Evolutionary conservation across 2,329 filamentous ascomycete species (phyloP).

Genomic region (Venturia carpophila): DNA sequence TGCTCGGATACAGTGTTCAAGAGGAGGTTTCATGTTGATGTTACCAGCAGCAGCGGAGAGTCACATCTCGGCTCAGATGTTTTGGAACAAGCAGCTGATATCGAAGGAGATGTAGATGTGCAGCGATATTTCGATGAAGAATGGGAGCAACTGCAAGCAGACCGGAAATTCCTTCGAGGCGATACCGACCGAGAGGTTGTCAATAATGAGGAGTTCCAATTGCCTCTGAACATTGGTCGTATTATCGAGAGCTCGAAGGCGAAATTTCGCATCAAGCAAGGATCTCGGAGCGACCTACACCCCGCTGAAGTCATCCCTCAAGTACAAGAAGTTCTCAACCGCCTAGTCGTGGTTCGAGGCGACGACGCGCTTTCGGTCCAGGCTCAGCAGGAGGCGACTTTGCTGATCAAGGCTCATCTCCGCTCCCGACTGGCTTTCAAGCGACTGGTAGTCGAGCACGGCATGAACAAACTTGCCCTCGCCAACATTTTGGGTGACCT

Average conservation of each 20-base stretch:
- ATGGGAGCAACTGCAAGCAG: conserved; percentile 68
- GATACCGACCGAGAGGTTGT: conserved; percentile 25
- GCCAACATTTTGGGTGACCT: conserved; percentile 87
- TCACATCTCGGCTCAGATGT: conserved; percentile 57
- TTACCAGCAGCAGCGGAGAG: conserved; percentile 54
- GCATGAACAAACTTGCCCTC: conserved; percentile 83
- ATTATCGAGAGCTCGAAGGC: conserved; percentile 87
- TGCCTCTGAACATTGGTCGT: conserved; percentile 84
- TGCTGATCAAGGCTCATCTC: conserved; percentile 86
- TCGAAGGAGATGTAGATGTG: conserved; percentile 77
- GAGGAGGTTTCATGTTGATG: conserved; percentile 74
- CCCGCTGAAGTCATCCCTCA: conserved; percentile 79
- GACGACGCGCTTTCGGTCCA: conserved; percentile 73
- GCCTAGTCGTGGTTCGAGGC: conserved; percentile 79
- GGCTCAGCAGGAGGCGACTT: conserved; percentile 79
- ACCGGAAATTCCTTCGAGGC: conserved; percentile 69
- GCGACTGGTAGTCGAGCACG: conserved; percentile 76
- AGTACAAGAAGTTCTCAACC: conserved; percentile 65
- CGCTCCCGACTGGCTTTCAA: conserved; percentile 89
- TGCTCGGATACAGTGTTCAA: conserved; percentile 72
- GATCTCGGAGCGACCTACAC: conserved; percentile 78
- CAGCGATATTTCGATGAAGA: conserved; percentile 84
- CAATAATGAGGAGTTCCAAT: conserved; percentile 74
- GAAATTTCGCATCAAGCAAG: conserved; percentile 82
- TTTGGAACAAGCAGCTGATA: conserved; percentile 78